Evolutionary conservation across 2,329 filamentous ascomycete genomes (phyloP), one percentile per base, ranked within the genome.

Genomic region (Biscogniauxia marginata): DNA sequence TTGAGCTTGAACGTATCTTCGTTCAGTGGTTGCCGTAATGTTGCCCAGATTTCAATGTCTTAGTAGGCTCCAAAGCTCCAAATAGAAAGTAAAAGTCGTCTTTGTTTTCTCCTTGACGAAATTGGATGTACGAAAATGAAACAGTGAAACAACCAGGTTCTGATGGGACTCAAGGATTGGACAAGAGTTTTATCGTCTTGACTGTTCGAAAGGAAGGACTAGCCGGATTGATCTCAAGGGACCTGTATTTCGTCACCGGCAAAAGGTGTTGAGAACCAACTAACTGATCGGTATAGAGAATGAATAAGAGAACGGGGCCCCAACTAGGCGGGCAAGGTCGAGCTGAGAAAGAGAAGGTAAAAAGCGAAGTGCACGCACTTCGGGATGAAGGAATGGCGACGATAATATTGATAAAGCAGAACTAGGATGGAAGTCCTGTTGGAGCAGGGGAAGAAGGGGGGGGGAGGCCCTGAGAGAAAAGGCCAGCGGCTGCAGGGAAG

Each of bases 111-210:
- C 21, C 46, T 54, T 56, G 52, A 55, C 19, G 43, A 39, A 46
- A 45, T 55, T 50, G 55, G 54, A 52, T 59, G 58, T 63, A 59
- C 55, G 61, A 63, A 63, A 69, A 67, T 46, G 60, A 65, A 69
- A 65, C 57, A 60, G 59, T 68, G 68, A 71, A 71, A 71, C 70
- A 59, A 66, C 70, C 70, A 67, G 70, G 69, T 70, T 70, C 64
- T 54, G 63, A 63, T 65, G n/a, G 20, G 30, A 50, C 4, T 25
- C 19, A 64, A 58, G 59, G 59, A 61, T 52, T 52, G 57, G 50
- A 16, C 30, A 39, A 39, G 30, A 39, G 30, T 39, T 39, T 39
- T 39, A 39, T 39, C 30, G 30, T 39, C 30, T 39, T 39, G 6
- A 39, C 30, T 8, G 9, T n/a, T 16, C 30, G 30, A 39, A 39